Percentiles rank a stretch among this genome's conserved stretches.
phyloP scores from a whole-genome alignment of 129 eudicot genomes.

The Logfia minima region DNA sequence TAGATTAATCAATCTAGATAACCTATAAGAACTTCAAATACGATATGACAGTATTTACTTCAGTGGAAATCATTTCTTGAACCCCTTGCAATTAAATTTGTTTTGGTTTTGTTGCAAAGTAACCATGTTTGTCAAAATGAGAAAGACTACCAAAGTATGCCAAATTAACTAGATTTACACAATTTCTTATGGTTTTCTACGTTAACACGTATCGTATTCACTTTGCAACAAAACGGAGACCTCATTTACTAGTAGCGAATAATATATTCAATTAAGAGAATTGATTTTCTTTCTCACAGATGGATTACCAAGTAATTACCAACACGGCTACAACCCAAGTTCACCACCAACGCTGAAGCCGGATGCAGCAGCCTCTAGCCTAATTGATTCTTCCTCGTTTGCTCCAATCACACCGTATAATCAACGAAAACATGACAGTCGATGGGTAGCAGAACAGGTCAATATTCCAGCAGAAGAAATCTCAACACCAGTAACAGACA shows the following conservation, averaged over 20 bases:
- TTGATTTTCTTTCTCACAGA: conserved; percentile 33
- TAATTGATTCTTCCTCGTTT: conserved; percentile 36
- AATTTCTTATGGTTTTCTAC: neutral
- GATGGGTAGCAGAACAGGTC: conserved; percentile 30
- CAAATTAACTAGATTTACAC: neutral
- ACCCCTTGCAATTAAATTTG: neutral
- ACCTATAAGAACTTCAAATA: neutral
- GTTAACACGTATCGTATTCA: neutral
- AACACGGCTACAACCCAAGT: conserved; percentile 35
- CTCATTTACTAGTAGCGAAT: conserved; percentile 1
- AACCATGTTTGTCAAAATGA: neutral
- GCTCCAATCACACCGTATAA: conserved; percentile 68
- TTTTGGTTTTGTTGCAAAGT: neutral
- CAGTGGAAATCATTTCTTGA: conserved; percentile 6
- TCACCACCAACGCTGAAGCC: conserved; percentile 46
- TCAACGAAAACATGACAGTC: conserved; percentile 35
- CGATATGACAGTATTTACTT: neutral
- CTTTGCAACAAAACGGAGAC: neutral
- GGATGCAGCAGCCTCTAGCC: conserved; percentile 31
- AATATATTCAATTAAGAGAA: neutral
- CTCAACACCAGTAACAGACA: conserved; percentile 35
- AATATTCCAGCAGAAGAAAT: conserved; percentile 24
- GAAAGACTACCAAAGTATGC: neutral
- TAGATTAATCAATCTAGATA: neutral
- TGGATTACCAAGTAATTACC: conserved; percentile 37